Conservation (phyloP, 208 protist species). For the Leptomonas seymouri region DNA sequence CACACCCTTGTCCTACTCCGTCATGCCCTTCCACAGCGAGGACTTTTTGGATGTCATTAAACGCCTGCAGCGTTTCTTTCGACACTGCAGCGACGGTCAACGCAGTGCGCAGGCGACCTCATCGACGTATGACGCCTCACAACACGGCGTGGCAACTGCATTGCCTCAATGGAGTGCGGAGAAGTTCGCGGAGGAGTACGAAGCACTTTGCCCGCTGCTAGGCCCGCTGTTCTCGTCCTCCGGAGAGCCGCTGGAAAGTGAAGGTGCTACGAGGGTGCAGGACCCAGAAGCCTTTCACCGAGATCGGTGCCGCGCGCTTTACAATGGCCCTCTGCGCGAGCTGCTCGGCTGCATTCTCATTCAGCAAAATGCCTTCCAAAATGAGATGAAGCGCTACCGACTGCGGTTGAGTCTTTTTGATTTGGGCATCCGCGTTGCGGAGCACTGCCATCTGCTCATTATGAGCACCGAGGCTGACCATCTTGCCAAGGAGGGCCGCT, state of each 20-base stretch:
- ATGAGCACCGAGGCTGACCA: constrained; percentile 74
- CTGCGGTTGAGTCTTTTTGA: constrained; percentile 84
- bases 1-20: constrained; percentile 62
- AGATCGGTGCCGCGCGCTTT: constrained; percentile 33
- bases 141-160: background rate
- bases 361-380: constrained; percentile 86
- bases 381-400: constrained; percentile 84
- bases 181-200: constrained; percentile 29
- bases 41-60: constrained; percentile 66
- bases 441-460: constrained; percentile 85
- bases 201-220: constrained; percentile 27
- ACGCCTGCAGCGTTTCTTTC: constrained; percentile 68
- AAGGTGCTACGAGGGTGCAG: background rate
- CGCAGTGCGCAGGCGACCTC: background rate
- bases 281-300: background rate
- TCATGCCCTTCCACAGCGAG: constrained; percentile 59
- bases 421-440: constrained; percentile 80
- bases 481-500: constrained; percentile 37
- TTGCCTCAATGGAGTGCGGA: constrained; percentile 9
- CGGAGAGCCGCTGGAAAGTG: constrained; percentile 11
- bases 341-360: constrained; percentile 82
- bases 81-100: constrained; percentile 55
- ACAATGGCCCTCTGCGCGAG: constrained; percentile 61
- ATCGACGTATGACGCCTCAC: background rate
- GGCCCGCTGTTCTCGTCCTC: constrained; percentile 23